A percentile compares a stretch with the other conserved stretches of the same genome.
Evolutionary conservation across 2,329 filamentous ascomycete genomes (phyloP).

Genomic region (Beauveria sp.): DNA sequence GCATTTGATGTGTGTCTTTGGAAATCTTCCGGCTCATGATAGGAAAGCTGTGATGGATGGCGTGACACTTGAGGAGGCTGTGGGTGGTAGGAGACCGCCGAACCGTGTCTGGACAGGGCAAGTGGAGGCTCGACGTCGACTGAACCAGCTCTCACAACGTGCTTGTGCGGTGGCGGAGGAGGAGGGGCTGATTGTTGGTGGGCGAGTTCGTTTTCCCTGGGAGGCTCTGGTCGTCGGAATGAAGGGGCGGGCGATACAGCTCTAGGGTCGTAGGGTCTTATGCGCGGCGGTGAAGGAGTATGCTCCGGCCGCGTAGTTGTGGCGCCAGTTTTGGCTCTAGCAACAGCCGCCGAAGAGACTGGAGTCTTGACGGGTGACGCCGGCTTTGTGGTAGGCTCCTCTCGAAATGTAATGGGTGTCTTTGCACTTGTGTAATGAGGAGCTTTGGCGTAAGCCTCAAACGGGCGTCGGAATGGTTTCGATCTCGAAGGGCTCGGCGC

Average conservation of each 20-base stretch:
- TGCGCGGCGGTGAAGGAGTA: conserved; percentile 17
- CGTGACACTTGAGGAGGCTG: conserved; percentile 14
- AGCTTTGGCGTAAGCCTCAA: conserved; percentile 59
- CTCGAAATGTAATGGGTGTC: conserved; percentile 49
- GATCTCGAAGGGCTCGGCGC: conserved; percentile 52
- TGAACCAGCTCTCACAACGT: conserved; percentile 19
- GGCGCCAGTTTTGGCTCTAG: conserved; percentile 4
- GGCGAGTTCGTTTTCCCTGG: conserved; percentile 25
- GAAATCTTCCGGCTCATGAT: conserved; percentile 14
- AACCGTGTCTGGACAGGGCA: conserved; percentile 27
- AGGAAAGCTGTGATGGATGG: conserved; percentile 2
- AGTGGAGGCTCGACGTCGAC: conserved; percentile 14
- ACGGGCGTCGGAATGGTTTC: conserved; percentile 58
- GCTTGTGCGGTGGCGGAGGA: conserved; percentile 22
- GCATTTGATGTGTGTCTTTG: conserved; percentile 33
- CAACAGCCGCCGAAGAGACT: neutral
- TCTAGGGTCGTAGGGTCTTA: conserved; percentile 24
- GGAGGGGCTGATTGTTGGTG: conserved; percentile 27
- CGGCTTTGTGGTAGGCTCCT: conserved; percentile 24
- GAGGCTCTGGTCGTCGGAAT: conserved; percentile 23
- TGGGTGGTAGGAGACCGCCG: conserved; percentile 27
- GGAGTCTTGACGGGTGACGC: neutral
- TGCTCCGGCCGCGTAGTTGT: neutral
- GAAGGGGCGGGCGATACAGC: conserved; percentile 22
- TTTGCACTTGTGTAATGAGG: conserved; percentile 59